phyloP scores from a whole-genome alignment of 2,329 filamentous ascomycete genomes.

The Penicillium expansum region DNA sequence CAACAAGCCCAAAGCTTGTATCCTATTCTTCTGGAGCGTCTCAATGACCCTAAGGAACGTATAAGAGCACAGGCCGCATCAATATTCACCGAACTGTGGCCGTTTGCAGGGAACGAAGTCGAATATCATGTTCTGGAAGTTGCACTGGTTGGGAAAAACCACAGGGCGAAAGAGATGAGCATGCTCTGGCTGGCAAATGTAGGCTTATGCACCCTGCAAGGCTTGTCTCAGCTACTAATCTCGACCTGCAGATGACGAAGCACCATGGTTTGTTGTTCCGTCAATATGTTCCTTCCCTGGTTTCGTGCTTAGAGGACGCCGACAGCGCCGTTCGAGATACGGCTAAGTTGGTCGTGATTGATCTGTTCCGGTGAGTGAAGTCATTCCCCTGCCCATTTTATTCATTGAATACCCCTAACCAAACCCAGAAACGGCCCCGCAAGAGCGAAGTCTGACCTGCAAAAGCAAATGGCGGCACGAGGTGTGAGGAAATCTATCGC shows the following conservation, averaged over 20 bases:
- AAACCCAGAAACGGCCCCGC: slow-evolving; percentile 67
- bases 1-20: slow-evolving; percentile 69
- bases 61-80: slow-evolving; percentile 71
- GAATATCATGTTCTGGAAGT: slow-evolving; percentile 76
- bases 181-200: slow-evolving; percentile 84
- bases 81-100: slow-evolving; percentile 74
- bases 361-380: slow-evolving; percentile 70
- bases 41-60: slow-evolving; percentile 86
- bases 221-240: slow-evolving; percentile 9
- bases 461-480: slow-evolving; percentile 77
- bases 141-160: slow-evolving; percentile 75
- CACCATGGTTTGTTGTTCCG: slow-evolving; percentile 78
- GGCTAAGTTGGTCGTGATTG: slow-evolving; percentile 78
- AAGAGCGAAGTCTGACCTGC: slow-evolving; percentile 81
- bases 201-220: slow-evolving; percentile 24
- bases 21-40: slow-evolving; percentile 73
- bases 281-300: slow-evolving; percentile 74
- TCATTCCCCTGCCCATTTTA: neutral
- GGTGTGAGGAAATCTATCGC: slow-evolving; percentile 86
- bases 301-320: slow-evolving; percentile 85
- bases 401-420: slow-evolving; percentile 7
- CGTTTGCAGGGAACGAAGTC: slow-evolving; percentile 66
- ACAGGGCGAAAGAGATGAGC: slow-evolving; percentile 77
- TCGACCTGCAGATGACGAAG: slow-evolving; percentile 65
- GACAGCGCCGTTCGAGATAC: slow-evolving; percentile 82